phyloP scores from a whole-genome alignment of 139 green algal genomes.

The Micractinium sp. region DNA sequence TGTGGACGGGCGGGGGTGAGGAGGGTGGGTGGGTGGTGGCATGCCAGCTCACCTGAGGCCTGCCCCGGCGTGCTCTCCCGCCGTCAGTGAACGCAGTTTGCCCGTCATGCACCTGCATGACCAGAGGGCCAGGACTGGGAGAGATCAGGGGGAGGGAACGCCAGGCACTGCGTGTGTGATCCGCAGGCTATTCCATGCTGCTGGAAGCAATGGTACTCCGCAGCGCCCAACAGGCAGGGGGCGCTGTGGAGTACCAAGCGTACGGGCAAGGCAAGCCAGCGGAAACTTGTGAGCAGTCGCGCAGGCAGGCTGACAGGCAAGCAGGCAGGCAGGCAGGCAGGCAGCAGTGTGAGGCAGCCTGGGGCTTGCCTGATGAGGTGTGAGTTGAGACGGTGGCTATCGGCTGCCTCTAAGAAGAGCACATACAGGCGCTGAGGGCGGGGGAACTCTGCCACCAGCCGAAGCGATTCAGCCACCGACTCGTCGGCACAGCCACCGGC shows the following conservation, averaged over 20 bases:
- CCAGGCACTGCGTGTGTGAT: too few species aligned
- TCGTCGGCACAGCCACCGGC: slow-evolving; percentile 23
- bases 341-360: too few species aligned
- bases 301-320: too few species aligned
- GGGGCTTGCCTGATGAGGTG: slow-evolving; percentile 35
- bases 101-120: slow-evolving; percentile 51
- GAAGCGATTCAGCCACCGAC: slow-evolving; percentile 25
- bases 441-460: slow-evolving; percentile 56
- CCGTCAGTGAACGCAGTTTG: slow-evolving; percentile 38
- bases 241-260: background rate
- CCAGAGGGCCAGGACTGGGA: background rate
- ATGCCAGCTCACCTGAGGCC: slow-evolving; percentile 7
- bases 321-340: background rate
- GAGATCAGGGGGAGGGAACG: background rate
- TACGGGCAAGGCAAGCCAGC: background rate
- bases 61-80: background rate
- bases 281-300: background rate
- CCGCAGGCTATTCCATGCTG: too few species aligned
- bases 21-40: background rate
- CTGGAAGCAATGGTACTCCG: too few species aligned
- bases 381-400: slow-evolving; percentile 59
- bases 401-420: slow-evolving; percentile 68
- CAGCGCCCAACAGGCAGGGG: too few species aligned
- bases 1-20: background rate
- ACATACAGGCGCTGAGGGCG: slow-evolving; percentile 58